Base-by-base conservation (phyloP, 2,329 filamentous ascomycete genomes). In the Fusarium lyarnte region DNA sequence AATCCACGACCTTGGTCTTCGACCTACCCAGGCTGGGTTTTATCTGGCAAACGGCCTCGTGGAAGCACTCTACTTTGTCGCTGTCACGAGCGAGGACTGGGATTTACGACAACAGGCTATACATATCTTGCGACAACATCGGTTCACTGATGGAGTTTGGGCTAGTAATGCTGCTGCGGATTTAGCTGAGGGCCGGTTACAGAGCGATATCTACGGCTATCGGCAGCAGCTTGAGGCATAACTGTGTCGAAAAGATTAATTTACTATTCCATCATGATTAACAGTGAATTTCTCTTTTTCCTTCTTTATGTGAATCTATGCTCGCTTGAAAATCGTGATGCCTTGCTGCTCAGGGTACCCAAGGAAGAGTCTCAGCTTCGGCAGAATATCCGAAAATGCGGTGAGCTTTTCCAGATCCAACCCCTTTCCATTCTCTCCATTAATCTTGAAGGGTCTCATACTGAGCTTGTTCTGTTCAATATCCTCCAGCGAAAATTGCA, bases 321-420 rank as follows among this genome's bases (percentile, higher is more conserved):
- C 6, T 8, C 12, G 25, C 21, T 67, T 61, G 19, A 67, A 42
- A 6, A 67, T 14, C 0, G 64, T 67, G 3, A 67, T 35, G 6
- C 39, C 29, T 4, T 67, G 46, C 2, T 19, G 52, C 13, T 62
- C 52, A 12, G 64, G 0, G 27, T 47, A 19, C 2, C 51, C 45
- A 3, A 69, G 35, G 4, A 69, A 64, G 3, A 69, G 6, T 0
- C 21, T 69, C 2, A 69, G 2, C 16, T 45, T 58, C 0, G 66
- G 38, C 16, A 69, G 1, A 2, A 69, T 52, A 27, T 69, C 66
- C 6, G 45, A 41, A 25, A 69, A 42, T 0, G 58, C 58, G 0
- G 66, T 49, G 0, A 69, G 16, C 1, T 23, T 25, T 9, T 64
- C 66, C 58, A 69, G 8, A 16, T 69, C 64, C 6, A 69, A 13